phyloP scores from a whole-genome alignment of 2,329 filamentous ascomycete species.

The Leptographium procerum region DNA sequence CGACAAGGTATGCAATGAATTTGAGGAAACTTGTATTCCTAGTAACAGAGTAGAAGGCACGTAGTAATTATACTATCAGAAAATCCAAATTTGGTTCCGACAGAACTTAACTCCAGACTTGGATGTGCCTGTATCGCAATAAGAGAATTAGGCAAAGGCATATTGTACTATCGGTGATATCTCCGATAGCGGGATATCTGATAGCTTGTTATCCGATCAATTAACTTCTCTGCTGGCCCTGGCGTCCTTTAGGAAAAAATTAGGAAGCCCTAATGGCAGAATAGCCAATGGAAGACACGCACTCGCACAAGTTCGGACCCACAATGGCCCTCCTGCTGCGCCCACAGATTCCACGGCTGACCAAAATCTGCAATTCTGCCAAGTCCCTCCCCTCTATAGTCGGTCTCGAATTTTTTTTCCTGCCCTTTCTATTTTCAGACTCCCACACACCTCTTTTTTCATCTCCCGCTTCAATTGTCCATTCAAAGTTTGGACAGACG shows the following conservation, averaged over 20 bases:
- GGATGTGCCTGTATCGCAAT: background rate
- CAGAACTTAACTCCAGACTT: too few species aligned
- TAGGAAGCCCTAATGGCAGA: slow-evolving; percentile 11
- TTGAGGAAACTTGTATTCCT: too few species aligned
- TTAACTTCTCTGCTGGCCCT: slow-evolving; percentile 7
- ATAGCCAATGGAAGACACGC: slow-evolving; percentile 2
- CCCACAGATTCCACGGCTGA: slow-evolving; percentile 15
- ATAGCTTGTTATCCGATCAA: background rate
- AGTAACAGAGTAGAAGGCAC: too few species aligned
- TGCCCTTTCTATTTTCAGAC: slow-evolving; percentile 1
- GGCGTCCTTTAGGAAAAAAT: background rate
- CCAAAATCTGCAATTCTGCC: slow-evolving; percentile 6
- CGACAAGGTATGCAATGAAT: too few species aligned
- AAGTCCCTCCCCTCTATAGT: slow-evolving; percentile 9
- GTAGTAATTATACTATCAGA: too few species aligned
- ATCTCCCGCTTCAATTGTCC: slow-evolving; percentile 27
- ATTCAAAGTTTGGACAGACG: slow-evolving; percentile 26
- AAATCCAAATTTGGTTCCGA: too few species aligned
- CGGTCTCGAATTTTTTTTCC: slow-evolving; percentile 6
- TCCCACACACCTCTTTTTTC: slow-evolving; percentile 11
- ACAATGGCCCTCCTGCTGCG: slow-evolving; percentile 6
- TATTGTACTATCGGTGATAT: too few species aligned
- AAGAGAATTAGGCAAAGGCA: background rate
- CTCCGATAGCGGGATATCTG: too few species aligned
- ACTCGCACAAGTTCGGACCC: background rate